phyloP scores from a whole-genome alignment of 164 flowering plant species.

The Sextonia rubra region DNA sequence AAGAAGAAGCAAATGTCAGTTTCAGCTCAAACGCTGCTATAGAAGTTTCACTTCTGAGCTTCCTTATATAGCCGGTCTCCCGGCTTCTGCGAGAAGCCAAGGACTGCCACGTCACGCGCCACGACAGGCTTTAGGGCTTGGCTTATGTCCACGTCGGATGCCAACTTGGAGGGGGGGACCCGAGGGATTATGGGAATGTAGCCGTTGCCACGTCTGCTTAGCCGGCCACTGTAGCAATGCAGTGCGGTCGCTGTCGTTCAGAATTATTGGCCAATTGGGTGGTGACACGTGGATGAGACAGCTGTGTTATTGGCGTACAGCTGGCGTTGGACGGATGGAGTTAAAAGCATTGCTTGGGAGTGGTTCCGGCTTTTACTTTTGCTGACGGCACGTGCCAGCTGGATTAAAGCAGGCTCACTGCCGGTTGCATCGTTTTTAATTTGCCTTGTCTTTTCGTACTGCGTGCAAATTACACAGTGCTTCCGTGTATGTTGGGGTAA shows the following conservation, averaged over 20 bases:
- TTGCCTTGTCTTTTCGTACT: neutral
- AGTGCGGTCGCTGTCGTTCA: conserved; percentile 27
- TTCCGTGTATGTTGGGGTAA: neutral
- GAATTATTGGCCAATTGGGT: conserved; percentile 8
- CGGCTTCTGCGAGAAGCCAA: conserved; percentile 15
- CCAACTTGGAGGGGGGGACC: conserved; percentile 14
- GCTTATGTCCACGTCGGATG: neutral
- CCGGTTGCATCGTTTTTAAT: neutral
- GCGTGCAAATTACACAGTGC: neutral
- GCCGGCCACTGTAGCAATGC: conserved; percentile 26
- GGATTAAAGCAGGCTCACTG: neutral
- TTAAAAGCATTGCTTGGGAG: neutral
- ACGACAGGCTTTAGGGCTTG: neutral
- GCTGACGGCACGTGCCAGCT: conserved; percentile 13
- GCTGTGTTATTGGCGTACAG: conserved; percentile 34
- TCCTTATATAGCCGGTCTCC: conserved; percentile 20
- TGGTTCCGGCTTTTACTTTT: conserved; percentile 9
- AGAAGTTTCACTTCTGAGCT: conserved; percentile 1
- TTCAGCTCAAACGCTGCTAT: neutral
- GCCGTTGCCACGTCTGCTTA: conserved; percentile 39
- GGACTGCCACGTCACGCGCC: neutral
- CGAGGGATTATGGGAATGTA: conserved; percentile 17
- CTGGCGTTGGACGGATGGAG: conserved; percentile 22
- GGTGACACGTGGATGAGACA: conserved; percentile 24
- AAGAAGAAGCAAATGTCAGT: neutral